A percentile compares a stretch with the other conserved stretches of the same genome.
phyloP scores from a whole-genome alignment of 768 basidiomycete species.

The Daedaleopsis nitida region DNA sequence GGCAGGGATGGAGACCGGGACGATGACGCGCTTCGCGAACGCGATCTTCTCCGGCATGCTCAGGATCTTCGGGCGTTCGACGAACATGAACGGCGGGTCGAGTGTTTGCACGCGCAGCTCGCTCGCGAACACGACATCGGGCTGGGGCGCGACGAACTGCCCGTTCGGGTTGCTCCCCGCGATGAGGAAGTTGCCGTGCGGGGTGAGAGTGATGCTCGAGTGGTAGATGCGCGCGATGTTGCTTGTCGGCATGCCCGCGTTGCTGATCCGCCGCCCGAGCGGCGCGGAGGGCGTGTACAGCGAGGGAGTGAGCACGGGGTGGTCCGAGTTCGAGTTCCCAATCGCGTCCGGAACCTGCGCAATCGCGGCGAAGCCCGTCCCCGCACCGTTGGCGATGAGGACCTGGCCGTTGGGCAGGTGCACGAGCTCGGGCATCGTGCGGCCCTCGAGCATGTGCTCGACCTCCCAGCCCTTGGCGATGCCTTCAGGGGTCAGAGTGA shows the following conservation, averaged over 20 bases:
- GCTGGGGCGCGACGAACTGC: conserved; percentile 56
- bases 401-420: conserved; percentile 79
- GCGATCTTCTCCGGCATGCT: conserved; percentile 38
- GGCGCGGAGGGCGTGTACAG: conserved; percentile 63
- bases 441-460: conserved; percentile 72
- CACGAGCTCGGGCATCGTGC: conserved; percentile 79
- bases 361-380: conserved; percentile 74
- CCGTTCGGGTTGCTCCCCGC: conserved; percentile 85
- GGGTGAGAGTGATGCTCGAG: conserved; percentile 77
- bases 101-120: conserved; percentile 91
- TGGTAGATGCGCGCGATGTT: conserved; percentile 78
- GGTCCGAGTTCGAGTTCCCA: conserved; percentile 77
- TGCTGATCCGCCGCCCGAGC: conserved; percentile 58
- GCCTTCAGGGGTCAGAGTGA: conserved; percentile 65
- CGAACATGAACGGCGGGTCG: conserved; percentile 77
- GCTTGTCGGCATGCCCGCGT: conserved; percentile 59
- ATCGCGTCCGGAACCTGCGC: conserved; percentile 69
- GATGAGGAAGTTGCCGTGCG: conserved; percentile 71
- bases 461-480: conserved; percentile 72
- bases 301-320: conserved; percentile 67
- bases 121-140: conserved; percentile 61
- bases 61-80: conserved; percentile 55
- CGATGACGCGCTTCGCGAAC: conserved; percentile 48
- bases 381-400: conserved; percentile 76
- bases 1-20: conserved; percentile 46